Base-by-base conservation (phyloP, 495 filamentous ascomycete genomes). In the Penicillium diatomitis region DNA sequence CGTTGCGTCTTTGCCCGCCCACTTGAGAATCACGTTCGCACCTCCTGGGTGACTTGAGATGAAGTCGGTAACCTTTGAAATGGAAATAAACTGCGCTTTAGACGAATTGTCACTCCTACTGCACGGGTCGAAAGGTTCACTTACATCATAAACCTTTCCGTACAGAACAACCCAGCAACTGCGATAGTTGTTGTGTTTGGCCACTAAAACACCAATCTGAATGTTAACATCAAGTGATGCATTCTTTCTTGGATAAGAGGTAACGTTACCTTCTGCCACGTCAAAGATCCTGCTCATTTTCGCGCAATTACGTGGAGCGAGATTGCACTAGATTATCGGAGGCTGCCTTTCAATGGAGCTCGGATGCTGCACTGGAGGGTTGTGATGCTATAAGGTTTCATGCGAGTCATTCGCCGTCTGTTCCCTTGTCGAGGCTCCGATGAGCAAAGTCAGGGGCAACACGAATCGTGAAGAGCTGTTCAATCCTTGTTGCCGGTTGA, bases 101-200 rank as follows among this genome's bases (percentile, higher is more conserved):
- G 20, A 20, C 20, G 20, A 20, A 20, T 20, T 20, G 20, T 20
- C 20, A 20, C 20, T 20, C 2, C 20, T 20, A 20, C 20, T 20
- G 20, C 20, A 20, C 2, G 32, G 34, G 4, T 49, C 46, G 5
- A 20, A 11, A 20, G 20, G 20, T 20, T 20, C n/a, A 11, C 62
- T 79, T 53, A 92, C 87, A 67, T 95, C 87, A 76, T 90, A 95
- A 39, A 94, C 86, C 52, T 83, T 76, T 42, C 80, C 83, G 65
- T 92, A 88, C 5, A 95, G 72, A 39, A 87, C 73, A 0, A 95
- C 88, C 88, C 88, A 95, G 66, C 88, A 94, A 70, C 82, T 86
- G 3, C 86, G 77, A 8, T 76, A 53, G 0, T 81, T 77, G 56
- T 82, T 88, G 68, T 95, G 88, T 57, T 88, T 86, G 31, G 82